Base-by-base conservation (phyloP, 169 alveolate species). In the Cryptosporidium baileyi region DNA sequence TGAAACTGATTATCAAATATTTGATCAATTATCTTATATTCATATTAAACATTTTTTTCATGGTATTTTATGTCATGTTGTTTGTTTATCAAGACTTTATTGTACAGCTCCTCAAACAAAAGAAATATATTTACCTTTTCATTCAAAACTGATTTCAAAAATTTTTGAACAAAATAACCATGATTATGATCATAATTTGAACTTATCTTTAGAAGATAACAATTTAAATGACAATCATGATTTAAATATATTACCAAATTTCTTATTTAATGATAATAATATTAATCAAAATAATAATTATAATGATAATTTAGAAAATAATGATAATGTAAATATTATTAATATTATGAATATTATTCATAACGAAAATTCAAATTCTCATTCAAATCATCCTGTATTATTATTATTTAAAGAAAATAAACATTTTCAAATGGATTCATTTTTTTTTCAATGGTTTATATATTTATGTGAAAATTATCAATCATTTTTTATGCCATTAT, bases 381-480 rank as follows among this genome's bases (percentile, higher is more conserved):
- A 41, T 41, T 9, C 49, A 0, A 41, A 41, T 47, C 19, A 47
- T 19, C 81, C 81, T 3, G 17, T 47, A 32, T 30, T 65, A 1
- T 41, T 65, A 19, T 17, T 65, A 4, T 44, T 65, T 19, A 65
- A 47, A 22, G 17, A 30, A 34, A 60, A 74, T 15, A 74, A 57
- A 24, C 17, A 34, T 24, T 36, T 74, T 22, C 85, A 74, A 28
- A 74, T 74, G 85, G 85, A 74, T 22, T 51, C 85, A 1, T 74
- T 52, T 67, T 52, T 74, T 24, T 74, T 54, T 13, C 74, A 74
- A 34, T 74, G 85, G 85, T 74, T 74, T 3, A 74, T 74, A 15
- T 28, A 43, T 34, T 34, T 74, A 9, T 52, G 74, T 51, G 67
- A 41, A 36, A 74, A 13, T 30, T 57, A 74, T 44, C 85, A 51